phyloP scores from a whole-genome alignment of 192 early-diverging fungal genomes.

The Coemansia furcata region DNA sequence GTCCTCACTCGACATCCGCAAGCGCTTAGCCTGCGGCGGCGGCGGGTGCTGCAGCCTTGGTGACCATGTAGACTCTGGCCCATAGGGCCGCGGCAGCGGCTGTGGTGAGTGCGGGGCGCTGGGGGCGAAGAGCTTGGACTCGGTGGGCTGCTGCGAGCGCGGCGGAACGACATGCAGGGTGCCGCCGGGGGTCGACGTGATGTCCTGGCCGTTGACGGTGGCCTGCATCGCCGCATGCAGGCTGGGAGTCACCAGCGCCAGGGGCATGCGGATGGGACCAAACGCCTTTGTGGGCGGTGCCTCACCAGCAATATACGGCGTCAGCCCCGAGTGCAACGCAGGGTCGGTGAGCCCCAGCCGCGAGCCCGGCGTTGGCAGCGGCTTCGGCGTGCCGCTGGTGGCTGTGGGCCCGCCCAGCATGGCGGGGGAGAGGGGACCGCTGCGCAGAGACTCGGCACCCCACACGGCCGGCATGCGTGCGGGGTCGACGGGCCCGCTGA shows the following conservation, averaged over 20 bases:
- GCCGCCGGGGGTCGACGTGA: constrained; percentile 40
- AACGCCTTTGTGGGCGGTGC: constrained; percentile 11
- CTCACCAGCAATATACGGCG: constrained; percentile 38
- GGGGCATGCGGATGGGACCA: constrained; percentile 9
- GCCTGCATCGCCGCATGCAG: constrained; percentile 38
- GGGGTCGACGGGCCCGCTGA: constrained; percentile 55
- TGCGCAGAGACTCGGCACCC: constrained; percentile 63
- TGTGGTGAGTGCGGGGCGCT: neutral
- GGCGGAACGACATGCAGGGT: constrained; percentile 14
- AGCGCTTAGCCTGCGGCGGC: neutral
- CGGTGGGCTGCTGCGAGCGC: neutral
- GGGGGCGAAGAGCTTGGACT: too few relatives aligned
- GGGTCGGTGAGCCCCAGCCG: constrained; percentile 34
- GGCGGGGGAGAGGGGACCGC: constrained; percentile 73
- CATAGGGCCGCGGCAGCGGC: neutral
- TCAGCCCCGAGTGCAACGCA: constrained; percentile 40
- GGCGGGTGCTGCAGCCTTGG: neutral
- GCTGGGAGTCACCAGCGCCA: constrained; percentile 22
- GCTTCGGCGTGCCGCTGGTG: constrained; percentile 9
- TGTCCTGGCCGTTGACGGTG: constrained; percentile 26
- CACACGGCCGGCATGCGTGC: constrained; percentile 46
- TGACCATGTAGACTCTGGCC: neutral
- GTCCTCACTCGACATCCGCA: too few relatives aligned
- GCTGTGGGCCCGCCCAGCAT: constrained; percentile 67
- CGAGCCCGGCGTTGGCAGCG: neutral